Conservation (phyloP, 2,329 filamentous ascomycete species). For the Nemania sp. region DNA sequence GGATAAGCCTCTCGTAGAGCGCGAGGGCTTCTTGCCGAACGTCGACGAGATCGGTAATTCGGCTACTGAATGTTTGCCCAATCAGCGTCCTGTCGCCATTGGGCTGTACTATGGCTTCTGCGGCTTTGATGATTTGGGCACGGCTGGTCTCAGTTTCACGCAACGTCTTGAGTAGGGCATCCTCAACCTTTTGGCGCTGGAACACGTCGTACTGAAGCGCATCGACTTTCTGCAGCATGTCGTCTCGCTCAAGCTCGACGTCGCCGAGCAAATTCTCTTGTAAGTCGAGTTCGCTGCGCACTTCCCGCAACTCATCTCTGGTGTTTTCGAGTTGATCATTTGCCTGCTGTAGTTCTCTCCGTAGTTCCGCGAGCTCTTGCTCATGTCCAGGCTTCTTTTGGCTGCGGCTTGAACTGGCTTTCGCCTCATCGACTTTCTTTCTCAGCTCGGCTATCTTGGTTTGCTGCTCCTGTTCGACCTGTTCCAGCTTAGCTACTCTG, state of each 20-base stretch:
- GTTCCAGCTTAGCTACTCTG: constrained; percentile 12
- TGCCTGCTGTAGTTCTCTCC: not conserved
- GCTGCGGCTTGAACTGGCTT: not conserved
- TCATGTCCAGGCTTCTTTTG: too few species aligned
- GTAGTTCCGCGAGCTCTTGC: not conserved
- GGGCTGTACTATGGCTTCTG: not conserved
- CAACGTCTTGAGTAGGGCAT: not conserved
- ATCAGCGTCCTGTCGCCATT: not conserved
- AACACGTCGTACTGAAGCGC: not conserved
- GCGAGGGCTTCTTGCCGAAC: not conserved
- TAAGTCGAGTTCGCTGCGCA: too few species aligned
- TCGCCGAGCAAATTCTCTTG: too few species aligned
- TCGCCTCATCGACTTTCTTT: not conserved
- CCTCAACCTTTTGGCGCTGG: not conserved
- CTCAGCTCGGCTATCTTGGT: constrained; percentile 5
- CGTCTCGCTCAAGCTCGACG: too few species aligned
- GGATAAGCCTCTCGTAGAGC: not conserved
- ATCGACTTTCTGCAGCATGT: too few species aligned
- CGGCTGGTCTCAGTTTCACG: not conserved
- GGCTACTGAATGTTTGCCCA: not conserved
- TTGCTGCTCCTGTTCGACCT: constrained; percentile 14
- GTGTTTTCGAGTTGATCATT: too few species aligned
- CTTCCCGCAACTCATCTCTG: not conserved
- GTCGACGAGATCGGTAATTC: not conserved
- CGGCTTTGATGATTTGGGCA: not conserved